A percentile compares a stretch with the other conserved stretches of the same genome.
Conservation (phyloP, 345 rosid genomes). For the Bretschneidera sinensis region DNA sequence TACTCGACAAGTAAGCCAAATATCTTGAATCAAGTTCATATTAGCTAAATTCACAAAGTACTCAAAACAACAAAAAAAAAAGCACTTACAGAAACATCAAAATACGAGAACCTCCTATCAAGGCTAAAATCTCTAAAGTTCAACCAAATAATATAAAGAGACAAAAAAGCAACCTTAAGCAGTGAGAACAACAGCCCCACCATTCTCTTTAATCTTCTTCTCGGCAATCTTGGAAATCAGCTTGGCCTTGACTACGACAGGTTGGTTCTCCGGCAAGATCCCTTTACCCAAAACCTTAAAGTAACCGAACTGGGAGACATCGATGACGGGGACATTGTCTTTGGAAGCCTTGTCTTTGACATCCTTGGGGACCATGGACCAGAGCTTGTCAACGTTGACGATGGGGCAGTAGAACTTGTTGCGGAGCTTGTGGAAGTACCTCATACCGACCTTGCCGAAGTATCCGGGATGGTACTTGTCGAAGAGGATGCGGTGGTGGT, state of each 20-base stretch:
- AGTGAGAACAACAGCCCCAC: constrained; percentile 54
- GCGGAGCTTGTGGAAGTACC: constrained; percentile 66
- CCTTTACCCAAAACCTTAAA: constrained; percentile 60
- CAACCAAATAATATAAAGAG: no score
- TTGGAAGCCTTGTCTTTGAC: constrained; percentile 47
- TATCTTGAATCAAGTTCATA: no score
- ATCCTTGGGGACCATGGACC: constrained; percentile 57
- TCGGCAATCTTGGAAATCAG: constrained; percentile 56
- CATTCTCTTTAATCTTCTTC: constrained; percentile 69
- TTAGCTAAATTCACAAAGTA: no score
- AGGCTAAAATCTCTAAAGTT: no score
- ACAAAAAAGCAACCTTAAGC: constrained; percentile 20
- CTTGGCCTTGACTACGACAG: constrained; percentile 61
- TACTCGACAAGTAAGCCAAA: no score
- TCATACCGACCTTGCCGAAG: constrained; percentile 41
- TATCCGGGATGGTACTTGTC: constrained; percentile 79
- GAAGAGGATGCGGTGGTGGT: constrained; percentile 69
- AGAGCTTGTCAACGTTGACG: constrained; percentile 63
- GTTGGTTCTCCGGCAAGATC: constrained; percentile 44
- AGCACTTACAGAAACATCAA: no score
- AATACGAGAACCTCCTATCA: no score
- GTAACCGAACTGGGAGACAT: constrained; percentile 55
- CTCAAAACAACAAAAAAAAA: no score
- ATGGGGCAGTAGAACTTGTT: constrained; percentile 63
- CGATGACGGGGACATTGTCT: constrained; percentile 51